Evolutionary conservation across 352 stramenopile species (phyloP).

Genomic region (Phytophthora sp.): DNA sequence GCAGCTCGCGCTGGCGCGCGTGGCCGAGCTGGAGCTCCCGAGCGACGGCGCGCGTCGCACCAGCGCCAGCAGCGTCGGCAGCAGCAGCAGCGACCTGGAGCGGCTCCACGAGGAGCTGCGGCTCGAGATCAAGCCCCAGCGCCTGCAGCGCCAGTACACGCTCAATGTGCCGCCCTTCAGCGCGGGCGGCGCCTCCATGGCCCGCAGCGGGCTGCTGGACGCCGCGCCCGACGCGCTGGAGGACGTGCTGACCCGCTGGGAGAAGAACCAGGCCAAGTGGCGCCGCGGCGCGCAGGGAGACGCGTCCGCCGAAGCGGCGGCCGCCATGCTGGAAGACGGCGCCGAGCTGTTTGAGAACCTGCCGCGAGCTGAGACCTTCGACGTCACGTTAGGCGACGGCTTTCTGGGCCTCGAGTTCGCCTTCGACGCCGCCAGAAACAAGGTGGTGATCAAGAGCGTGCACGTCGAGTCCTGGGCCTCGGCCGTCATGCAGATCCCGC

Average conservation of each 20-base stretch:
- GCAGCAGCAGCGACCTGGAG: constrained; percentile 39
- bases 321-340: constrained; percentile 15
- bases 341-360: constrained; percentile 30
- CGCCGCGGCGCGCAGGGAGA: constrained; percentile 27
- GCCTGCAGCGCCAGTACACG: constrained; percentile 78
- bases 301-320: neutral
- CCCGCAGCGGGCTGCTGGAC: constrained; percentile 29
- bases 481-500: constrained; percentile 47
- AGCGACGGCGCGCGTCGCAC: constrained; percentile 5
- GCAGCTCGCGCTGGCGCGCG: constrained; percentile 30
- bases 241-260: constrained; percentile 60
- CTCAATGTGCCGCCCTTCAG: constrained; percentile 68
- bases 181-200: constrained; percentile 16
- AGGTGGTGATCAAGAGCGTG: constrained; percentile 75
- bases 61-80: constrained; percentile 29
- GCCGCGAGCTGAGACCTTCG: constrained; percentile 55
- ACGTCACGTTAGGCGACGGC: constrained; percentile 75
- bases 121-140: constrained; percentile 71
- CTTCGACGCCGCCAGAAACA: constrained; percentile 47
- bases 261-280: constrained; percentile 69
- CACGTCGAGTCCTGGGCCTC: constrained; percentile 35
- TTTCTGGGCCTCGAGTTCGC: constrained; percentile 81
- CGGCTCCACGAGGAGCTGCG: constrained; percentile 68
- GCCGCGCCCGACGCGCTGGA: constrained; percentile 44
- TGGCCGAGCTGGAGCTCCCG: constrained; percentile 22